These are phyloP conservation scores for Austroboletus eburneus DNA, from an alignment of 768 basidiomycete species.

Conservation along the genomic window DNA sequence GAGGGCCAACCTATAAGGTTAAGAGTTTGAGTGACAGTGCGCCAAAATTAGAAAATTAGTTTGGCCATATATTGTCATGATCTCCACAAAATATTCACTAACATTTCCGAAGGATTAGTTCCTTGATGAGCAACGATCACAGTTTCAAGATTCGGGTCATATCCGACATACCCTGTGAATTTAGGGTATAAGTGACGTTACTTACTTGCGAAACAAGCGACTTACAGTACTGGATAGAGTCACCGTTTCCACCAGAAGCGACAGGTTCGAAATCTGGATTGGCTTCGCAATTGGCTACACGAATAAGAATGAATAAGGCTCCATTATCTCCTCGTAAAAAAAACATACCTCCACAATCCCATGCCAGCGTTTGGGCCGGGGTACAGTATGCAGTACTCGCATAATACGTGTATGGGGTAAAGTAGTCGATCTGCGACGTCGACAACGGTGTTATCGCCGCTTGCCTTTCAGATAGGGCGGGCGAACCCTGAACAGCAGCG, in stretches of 20 bases:
- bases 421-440: background rate
- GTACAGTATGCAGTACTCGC: background rate
- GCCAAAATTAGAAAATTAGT: no score
- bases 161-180: background rate
- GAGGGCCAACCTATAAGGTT: slow-evolving; percentile 28
- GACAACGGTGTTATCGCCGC: background rate
- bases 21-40: background rate
- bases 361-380: background rate
- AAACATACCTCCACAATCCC: background rate
- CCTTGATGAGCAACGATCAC: background rate
- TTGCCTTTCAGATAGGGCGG: background rate
- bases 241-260: background rate
- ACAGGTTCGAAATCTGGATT: background rate
- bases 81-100: no score
- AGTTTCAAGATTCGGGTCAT: background rate
- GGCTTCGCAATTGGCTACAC: no score
- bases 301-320: no score
- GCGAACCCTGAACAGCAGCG: background rate
- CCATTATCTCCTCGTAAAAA: no score
- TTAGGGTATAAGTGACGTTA: background rate
- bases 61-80: no score
- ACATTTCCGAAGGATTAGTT: background rate
- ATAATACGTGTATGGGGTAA: background rate
- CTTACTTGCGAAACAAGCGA: background rate
- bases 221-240: background rate